Evolutionary conservation across 2,329 filamentous ascomycete species (phyloP), one percentile per base, ranked within the genome.

Genomic region (Mycosphaerella sp.): DNA sequence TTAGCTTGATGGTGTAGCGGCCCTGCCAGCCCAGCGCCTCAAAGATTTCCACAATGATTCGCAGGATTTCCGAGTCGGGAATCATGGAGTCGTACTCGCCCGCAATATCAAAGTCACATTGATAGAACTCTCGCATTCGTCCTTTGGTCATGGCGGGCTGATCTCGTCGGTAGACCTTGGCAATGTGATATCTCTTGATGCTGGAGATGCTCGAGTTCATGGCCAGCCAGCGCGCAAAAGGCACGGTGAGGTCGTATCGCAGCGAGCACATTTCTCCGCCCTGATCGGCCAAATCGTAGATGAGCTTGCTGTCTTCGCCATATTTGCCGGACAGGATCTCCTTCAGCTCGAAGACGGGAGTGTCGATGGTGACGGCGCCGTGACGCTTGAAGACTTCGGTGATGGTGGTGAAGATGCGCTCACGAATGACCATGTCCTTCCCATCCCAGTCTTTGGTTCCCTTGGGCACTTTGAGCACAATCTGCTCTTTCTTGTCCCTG

Each of bases 81-180:
- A 95, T 79, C 89, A 96, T 95, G 48, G 87, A 73, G 67, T 95
- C 91, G 73, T 89, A 94, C 37, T 74, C 76, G 55, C 90, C 89
- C 10, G 90, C 90, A 71, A 96, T 91, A 68, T 96, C 90, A 66
- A 96, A 94, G 72, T 97, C 91, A 74, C 90, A 96, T 71, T 96
- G 90, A 74, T 94, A 95, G 71, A 95, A 95, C 72, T 96, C 91
- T 65, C 91, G 81, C 86, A 95, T 93, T 48, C 90, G 82, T 45
- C 90, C 91, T 69, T 94, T 93, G 56, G 85, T 87, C 73, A 96
- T 88, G 55, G 89, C 86, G 18, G 86, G 86, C 69, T 89, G 85
- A 68, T 90, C 86, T 68, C 86, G 75, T 56, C 86, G 78, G 73
- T 89, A 90, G 45, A 95, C 90, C 74, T 95, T 95, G 61, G 89